Evolutionary conservation across 169 alveolate genomes (phyloP).

Genomic region (Perkinsus chesapeaki): DNA sequence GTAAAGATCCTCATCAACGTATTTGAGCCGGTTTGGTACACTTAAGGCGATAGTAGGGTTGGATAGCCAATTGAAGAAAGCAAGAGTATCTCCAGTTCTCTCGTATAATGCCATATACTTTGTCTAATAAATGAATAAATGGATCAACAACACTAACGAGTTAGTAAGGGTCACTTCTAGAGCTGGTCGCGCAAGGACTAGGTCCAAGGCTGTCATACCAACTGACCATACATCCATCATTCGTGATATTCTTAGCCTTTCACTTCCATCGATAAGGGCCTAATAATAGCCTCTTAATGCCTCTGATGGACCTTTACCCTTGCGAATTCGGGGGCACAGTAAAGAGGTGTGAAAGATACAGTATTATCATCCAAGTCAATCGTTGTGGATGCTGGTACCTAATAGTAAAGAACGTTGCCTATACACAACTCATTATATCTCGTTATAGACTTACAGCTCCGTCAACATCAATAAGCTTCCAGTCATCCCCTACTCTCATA

Average conservation of each 20-base stretch:
- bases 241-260: neutral
- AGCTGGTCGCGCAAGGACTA: neutral
- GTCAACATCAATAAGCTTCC: slow-evolving; percentile 37
- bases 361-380: slow-evolving; percentile 10
- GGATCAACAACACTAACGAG: neutral
- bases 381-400: neutral
- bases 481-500: slow-evolving; percentile 15
- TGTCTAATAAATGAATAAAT: neutral
- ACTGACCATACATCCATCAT: slow-evolving; percentile 13
- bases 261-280: neutral
- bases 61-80: neutral
- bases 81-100: neutral
- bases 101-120: neutral
- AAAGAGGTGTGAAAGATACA: slow-evolving; percentile 35
- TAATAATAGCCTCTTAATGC: neutral
- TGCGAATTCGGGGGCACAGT: slow-evolving; percentile 42
- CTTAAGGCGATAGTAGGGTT: neutral
- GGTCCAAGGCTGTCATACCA: neutral
- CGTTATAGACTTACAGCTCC: slow-evolving; percentile 23
- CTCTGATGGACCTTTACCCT: neutral
- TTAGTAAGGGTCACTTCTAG: neutral
- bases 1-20: neutral
- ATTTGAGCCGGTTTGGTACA: neutral
- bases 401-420: neutral
- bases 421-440: neutral